Evolutionary conservation across 768 basidiomycete genomes (phyloP), one percentile per base, ranked within the genome.

Genomic region (Pisolithus sp.): DNA sequence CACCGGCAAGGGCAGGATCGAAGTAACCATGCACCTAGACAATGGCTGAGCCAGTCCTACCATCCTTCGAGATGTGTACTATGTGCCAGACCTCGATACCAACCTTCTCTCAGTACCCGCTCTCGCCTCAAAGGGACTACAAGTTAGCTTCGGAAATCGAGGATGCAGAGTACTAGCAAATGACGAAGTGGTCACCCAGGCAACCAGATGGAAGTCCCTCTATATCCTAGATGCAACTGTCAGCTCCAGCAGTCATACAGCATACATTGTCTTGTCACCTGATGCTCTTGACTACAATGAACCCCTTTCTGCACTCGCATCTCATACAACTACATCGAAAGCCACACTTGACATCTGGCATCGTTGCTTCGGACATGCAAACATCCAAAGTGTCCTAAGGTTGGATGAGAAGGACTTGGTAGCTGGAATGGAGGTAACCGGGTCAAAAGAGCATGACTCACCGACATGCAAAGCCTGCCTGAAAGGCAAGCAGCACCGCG

Each of bases 51-150:
- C 28, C 3, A 30, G 28, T 6, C 28, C 9, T n/a, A 54, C 48
- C 21, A 31, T 62, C n/a, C 7, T 54, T 7, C 34, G 21, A 10
- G 40, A 53, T 31, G 20, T 53, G 15, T 53, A 53, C n/a, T 48
- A 60, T 30, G 53, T 63, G n/a, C 60, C 62, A 0, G 53, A 59
- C 1, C 56, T 63, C 18, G 34, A 57, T 17, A 54, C 54, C 13
- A 61, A 59, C 40, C 54, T 61, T 3, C 38, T 62, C 8, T 63
- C 55, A 6, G 50, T 62, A 34, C 48, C 60, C 1, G 39, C 31
- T 2, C 43, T 61, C 12, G 37, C 48, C 8, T 28, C 9, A 7
- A 34, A 37, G 18, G 37, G 43, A 21, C 26, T 24, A 21, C 20
- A 46, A 46, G 51, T 36, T 21, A 34, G 4, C 12, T 51, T 51